Conservation (phyloP, 140 eudicot genomes). For the Ambrosia hybrid region DNA sequence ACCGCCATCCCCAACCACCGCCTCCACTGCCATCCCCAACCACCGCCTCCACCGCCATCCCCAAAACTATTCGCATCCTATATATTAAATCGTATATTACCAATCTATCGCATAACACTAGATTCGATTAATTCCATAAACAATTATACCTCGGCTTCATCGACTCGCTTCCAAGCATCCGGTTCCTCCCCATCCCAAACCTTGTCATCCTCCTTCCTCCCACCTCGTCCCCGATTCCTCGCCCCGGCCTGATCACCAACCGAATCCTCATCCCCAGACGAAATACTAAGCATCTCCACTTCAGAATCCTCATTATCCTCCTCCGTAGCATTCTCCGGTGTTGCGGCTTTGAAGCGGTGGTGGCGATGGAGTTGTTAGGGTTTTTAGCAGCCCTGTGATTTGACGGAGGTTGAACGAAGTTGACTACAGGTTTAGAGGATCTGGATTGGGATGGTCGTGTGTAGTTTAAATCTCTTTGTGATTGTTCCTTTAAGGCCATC, state of each 20-base stretch:
- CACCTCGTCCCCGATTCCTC: constrained; percentile 35
- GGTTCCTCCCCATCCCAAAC: constrained; percentile 91
- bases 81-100: too few relatives aligned
- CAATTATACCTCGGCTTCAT: constrained; percentile 72
- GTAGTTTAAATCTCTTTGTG: constrained; percentile 74
- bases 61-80: background rate
- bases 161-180: constrained; percentile 84
- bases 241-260: constrained; percentile 42
- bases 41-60: too few relatives aligned
- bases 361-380: constrained; percentile 28
- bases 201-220: constrained; percentile 54
- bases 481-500: constrained; percentile 81
- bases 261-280: constrained; percentile 91
- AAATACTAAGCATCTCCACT: constrained; percentile 91
- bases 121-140: background rate
- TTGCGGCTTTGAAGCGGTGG: constrained; percentile 21
- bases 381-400: constrained; percentile 37
- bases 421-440: constrained; percentile 67
- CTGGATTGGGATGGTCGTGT: constrained; percentile 47
- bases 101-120: too few relatives aligned
- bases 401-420: constrained; percentile 82
- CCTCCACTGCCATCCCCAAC: too few relatives aligned
- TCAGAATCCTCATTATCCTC: constrained; percentile 92
- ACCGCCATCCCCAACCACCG: too few relatives aligned
- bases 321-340: constrained; percentile 51